Evolutionary conservation across 352 stramenopile genomes (phyloP), one percentile per base, ranked within the genome.

Genomic region (Pythium phragmiticola): DNA sequence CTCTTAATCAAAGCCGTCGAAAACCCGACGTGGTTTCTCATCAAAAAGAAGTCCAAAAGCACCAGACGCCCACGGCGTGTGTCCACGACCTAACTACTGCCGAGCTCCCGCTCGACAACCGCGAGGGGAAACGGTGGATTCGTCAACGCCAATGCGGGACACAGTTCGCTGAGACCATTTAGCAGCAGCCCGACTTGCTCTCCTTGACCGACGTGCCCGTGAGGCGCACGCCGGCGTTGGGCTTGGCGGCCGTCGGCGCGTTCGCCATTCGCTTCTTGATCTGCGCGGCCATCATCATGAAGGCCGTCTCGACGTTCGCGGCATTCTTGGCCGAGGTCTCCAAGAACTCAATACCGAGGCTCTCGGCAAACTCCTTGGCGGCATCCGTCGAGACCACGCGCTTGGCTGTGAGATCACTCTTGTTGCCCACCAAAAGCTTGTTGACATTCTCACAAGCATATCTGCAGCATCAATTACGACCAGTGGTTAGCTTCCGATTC

Each of bases 341-440:
- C 51, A 96, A 73, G 66, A 96, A 96, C 68, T 90, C 78, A 75
- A 94, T 95, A 46, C 82, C 86, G 39, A 95, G 61, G 65, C 86
- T 94, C 57, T 95, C 84, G 33, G 88, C 88, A 63, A 96, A 91
- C 71, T 92, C 88, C 76, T 97, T 96, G 23, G 95, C 96, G 30
- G 92, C 83, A 33, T 98, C 93, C 34, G 89, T 97, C 48, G 92
- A 94, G 30, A 99, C 95, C 17, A 97, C 95, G 60, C 89, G 92
- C 75, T 98, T 96, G 70, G 92, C 88, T 57, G 80, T 90, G 62
- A 96, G 72, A 91, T 99, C 97, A 64, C 82, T 98, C 87, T 99
- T 99, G 84, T 99, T 99, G 54, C 96, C 97, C 16, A 99, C 94
- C 34, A 99, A 77, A 36, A 99, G 79, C 81, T 99, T 99, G 78